phyloP scores from a whole-genome alignment of 441 rosid species.

The Kokia cookei region DNA sequence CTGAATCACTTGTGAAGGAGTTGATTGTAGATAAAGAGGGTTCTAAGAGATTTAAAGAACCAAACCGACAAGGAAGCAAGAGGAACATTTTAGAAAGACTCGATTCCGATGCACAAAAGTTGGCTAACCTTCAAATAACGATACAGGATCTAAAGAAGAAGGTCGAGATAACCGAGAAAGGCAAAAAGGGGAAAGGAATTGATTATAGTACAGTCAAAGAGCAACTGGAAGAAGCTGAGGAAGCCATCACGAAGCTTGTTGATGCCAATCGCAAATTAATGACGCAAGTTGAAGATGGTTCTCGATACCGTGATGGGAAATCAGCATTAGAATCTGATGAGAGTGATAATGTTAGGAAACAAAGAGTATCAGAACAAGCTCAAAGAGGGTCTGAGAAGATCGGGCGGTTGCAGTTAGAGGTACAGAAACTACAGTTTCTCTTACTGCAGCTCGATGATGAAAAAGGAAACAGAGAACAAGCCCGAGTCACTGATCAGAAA shows the following conservation, averaged over 20 bases:
- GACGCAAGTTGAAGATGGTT: conserved; percentile 42
- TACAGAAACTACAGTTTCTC: conserved; percentile 81
- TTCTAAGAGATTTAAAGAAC: conserved; percentile 26
- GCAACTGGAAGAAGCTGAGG: conserved; percentile 79
- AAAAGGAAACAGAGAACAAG: conserved; percentile 44
- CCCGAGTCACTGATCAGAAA: conserved; percentile 38
- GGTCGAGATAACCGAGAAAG: conserved; percentile 57
- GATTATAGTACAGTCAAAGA: conserved; percentile 61
- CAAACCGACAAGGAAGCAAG: conserved; percentile 49
- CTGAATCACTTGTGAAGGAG: conserved; percentile 62
- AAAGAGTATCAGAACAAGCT: conserved; percentile 65
- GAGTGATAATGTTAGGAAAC: conserved; percentile 32
- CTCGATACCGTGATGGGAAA: conserved; percentile 36
- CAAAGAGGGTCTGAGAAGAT: conserved; percentile 77
- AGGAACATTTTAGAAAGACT: conserved; percentile 80
- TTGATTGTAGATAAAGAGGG: conserved; percentile 69
- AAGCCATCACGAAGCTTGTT: conserved; percentile 49
- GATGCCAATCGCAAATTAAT: conserved; percentile 51
- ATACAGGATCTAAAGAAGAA: conserved; percentile 73
- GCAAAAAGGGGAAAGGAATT: conserved; percentile 49
- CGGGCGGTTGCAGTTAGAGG: conserved; percentile 79
- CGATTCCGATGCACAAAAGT: conserved; percentile 74
- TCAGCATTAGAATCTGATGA: conserved; percentile 41
- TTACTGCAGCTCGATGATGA: conserved; percentile 64
- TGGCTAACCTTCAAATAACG: conserved; percentile 69